Percentiles rank a stretch among this genome's conserved stretches.
Evolutionary conservation across 805 yeast genomes (phyloP).

Genomic region (Candida verbasci): DNA sequence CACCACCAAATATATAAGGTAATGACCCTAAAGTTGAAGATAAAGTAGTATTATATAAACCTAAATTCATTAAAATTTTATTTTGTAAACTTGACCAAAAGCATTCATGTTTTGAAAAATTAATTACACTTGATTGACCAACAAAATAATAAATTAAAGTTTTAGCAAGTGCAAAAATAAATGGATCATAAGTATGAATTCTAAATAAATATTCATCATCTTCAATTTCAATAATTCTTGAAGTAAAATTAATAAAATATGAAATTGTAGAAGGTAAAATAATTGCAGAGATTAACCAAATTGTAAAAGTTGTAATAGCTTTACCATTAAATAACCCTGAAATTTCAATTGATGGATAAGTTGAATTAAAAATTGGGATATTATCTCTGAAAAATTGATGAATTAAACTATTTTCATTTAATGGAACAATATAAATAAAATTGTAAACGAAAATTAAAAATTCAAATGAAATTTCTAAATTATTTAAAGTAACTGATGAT

Average conservation of each 20-base stretch:
- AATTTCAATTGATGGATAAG: constrained; percentile 32
- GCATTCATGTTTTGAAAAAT: constrained; percentile 21
- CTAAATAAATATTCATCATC: constrained; percentile 31
- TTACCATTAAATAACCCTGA: constrained; percentile 25
- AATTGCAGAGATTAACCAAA: constrained; percentile 41
- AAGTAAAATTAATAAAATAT: constrained; percentile 50
- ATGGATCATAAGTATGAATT: constrained; percentile 48
- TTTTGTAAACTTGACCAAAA: constrained; percentile 23
- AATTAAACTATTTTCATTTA: constrained; percentile 31
- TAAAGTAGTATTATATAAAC: constrained; percentile 31
- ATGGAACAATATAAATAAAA: constrained; percentile 31
- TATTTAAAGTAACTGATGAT: constrained; percentile 31
- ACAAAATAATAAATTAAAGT: constrained; percentile 38
- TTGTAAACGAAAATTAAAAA: constrained; percentile 25
- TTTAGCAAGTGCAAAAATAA: constrained; percentile 47
- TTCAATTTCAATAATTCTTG: constrained; percentile 32
- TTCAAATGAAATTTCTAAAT: constrained; percentile 27
- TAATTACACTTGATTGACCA: constrained; percentile 27
- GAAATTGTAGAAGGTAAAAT: constrained; percentile 40
- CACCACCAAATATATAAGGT: constrained; percentile 43
- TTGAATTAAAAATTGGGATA: constrained; percentile 19
- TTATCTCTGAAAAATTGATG: constrained; percentile 34
- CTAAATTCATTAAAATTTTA: constrained; percentile 31
- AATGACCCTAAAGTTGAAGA: constrained; percentile 39
- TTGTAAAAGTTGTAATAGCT: constrained; percentile 25